Base-by-base conservation (phyloP, 441 rosid species). In the Flueggea neowawraea region DNA sequence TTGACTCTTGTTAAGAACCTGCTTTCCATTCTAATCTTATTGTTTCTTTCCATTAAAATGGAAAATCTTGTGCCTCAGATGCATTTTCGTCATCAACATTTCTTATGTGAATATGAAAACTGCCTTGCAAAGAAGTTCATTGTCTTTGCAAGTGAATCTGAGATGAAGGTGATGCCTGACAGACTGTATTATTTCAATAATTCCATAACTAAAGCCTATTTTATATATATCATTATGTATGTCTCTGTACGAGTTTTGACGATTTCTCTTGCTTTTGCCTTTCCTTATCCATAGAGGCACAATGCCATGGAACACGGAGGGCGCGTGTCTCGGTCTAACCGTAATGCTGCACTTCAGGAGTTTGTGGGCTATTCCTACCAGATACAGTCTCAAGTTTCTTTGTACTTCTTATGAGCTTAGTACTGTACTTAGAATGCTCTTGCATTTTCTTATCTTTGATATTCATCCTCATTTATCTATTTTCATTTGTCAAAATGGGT, bases 271-370 rank as follows among this genome's bases (percentile, higher is more conserved):
- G 9, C 0, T 59, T n/a, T 47, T 33, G 32, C 53, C 53, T 58
- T 54, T 59, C 31, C 14, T 57, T 16, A 61, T 57, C 67, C 68
- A 55, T 86, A 95, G 99, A 88, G 98, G 76, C 99, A 95, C 62
- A 91, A 91, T 73, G 60, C 90, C 3, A 72, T 84, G 49, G 99
- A 91, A 69, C 99, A 95, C 80, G 98, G 88, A 16, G 99, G 98
- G 56, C 89, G 75, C 49, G 89, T 91, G 97, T 89, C 99, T 69
- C 90, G 98, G 59, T 76, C 97, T 6, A 82, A 89, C 78, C 87
- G 98, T 12, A 95, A 70, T 77, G 95, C 95, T 71, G 98, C 92
- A 54, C 90, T 95, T 22, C 96, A 95, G 91, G 99, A 65, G 73
- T 52, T 70, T 64, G 55, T 52, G 5, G 6, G 4, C 41, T 0